These are phyloP conservation scores for Cronartium ribicola DNA, from an alignment of 1,284 basidiomycete genomes.

Conservation along the genomic window DNA sequence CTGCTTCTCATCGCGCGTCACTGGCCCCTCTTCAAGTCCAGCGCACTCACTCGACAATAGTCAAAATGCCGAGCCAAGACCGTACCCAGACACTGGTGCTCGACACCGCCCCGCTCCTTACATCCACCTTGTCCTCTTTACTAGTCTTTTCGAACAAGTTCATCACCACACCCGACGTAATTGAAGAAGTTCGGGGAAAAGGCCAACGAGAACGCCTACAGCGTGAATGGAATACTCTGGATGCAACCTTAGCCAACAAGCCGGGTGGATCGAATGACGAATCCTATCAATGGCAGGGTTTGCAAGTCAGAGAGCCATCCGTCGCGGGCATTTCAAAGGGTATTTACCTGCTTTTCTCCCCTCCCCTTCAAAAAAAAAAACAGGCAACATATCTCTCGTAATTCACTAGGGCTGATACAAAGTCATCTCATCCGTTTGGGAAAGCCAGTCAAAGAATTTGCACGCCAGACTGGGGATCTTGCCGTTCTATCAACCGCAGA, in stretches of 20 bases:
- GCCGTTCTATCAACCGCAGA: conserved; percentile 86
- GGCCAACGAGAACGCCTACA: conserved; percentile 76
- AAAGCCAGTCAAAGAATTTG: conserved; percentile 72
- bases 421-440: background rate
- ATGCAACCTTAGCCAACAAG: conserved; percentile 56
- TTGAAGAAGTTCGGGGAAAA: conserved; percentile 80
- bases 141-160: conserved; percentile 75
- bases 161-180: conserved; percentile 79
- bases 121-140: conserved; percentile 64
- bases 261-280: conserved; percentile 63
- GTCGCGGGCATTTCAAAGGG: conserved; percentile 70
- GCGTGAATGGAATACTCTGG: conserved; percentile 59
- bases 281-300: conserved; percentile 41
- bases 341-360: conserved; percentile 53
- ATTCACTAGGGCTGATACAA: background rate
- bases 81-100: conserved; percentile 71
- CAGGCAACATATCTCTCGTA: background rate
- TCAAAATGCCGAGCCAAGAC: conserved; percentile 32
- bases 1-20: background rate
- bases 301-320: conserved; percentile 66
- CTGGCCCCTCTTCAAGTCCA: conserved; percentile 7
- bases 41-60: background rate
- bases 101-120: conserved; percentile 81
- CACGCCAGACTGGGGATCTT: conserved; percentile 95
- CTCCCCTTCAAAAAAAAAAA: background rate